A percentile compares a stretch with the other conserved stretches of the same genome.
Evolutionary conservation across 176 grass and related monocot species (phyloP).

Genomic region (Themeda triandra): DNA sequence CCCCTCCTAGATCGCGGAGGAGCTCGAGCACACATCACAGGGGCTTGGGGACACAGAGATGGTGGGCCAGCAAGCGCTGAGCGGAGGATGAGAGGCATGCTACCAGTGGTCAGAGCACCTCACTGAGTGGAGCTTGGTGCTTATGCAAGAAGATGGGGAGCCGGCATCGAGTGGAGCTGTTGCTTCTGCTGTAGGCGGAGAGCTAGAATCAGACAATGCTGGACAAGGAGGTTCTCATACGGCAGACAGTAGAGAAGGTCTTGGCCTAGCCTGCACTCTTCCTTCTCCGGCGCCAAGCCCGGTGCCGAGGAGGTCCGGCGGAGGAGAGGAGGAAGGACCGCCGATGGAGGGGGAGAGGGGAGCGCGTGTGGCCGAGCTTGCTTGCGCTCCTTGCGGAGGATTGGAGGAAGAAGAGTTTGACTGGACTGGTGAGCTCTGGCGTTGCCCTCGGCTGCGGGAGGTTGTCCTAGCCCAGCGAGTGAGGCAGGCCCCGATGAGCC

Average conservation of each 20-base stretch:
- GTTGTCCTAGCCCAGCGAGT: too few species aligned
- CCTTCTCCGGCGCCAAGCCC: too few species aligned
- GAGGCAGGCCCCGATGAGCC: too few species aligned
- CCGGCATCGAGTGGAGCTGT: not conserved
- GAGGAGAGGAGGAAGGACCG: too few species aligned
- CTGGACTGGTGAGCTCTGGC: too few species aligned
- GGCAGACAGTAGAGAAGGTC: not conserved
- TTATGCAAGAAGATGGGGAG: not conserved
- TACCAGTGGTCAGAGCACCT: not conserved
- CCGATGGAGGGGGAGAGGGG: too few species aligned
- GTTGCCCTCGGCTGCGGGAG: too few species aligned
- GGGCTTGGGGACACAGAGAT: not conserved
- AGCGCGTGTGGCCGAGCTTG: too few species aligned
- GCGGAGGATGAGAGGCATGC: not conserved
- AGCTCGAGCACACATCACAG: not conserved
- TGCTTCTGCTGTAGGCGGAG: not conserved
- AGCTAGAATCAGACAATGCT: not conserved
- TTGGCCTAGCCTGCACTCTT: not conserved
- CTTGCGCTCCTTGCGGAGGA: too few species aligned
- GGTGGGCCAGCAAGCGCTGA: not conserved
- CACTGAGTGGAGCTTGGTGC: not conserved
- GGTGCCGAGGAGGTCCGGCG: too few species aligned
- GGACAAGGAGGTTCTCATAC: not conserved
- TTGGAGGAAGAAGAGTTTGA: too few species aligned
- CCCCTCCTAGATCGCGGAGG: not conserved